Percentiles rank a stretch among this genome's conserved stretches.
Conservation (phyloP, 768 basidiomycete species). For the Pleurotus pulmonarius region DNA sequence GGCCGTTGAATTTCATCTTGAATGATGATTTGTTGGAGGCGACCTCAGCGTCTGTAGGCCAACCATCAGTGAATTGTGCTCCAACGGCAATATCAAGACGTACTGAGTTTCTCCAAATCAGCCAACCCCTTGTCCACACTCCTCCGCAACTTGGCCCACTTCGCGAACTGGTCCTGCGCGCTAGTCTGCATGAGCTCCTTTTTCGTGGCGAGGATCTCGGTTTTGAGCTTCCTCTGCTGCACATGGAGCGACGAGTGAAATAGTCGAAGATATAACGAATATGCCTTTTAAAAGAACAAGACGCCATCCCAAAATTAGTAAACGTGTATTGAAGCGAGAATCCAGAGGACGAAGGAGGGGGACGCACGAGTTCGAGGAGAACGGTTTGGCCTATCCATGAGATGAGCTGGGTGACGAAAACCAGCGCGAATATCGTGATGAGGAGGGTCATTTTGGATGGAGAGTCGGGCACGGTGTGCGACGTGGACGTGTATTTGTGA, state of each 20-base stretch:
- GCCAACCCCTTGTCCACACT: conserved; percentile 88
- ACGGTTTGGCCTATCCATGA: conserved; percentile 88
- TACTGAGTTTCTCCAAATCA: conserved; percentile 91
- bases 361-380: conserved; percentile 73
- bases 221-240: conserved; percentile 70
- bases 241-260: conserved; percentile 54
- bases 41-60: conserved; percentile 59
- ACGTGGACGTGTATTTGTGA: background rate
- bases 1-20: conserved; percentile 63
- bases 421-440: conserved; percentile 76
- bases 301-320: background rate
- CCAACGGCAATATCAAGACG: background rate
- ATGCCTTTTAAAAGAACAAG: conserved; percentile 47
- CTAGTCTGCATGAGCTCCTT: conserved; percentile 85
- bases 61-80: background rate
- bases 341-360: background rate
- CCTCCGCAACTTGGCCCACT: conserved; percentile 92
- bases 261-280: conserved; percentile 63
- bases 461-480: conserved; percentile 3
- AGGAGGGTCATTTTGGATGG: conserved; percentile 63
- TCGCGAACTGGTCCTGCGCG: conserved; percentile 96
- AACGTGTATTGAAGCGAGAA: conserved; percentile 3
- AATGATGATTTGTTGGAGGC: conserved; percentile 58
- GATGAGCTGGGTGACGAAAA: conserved; percentile 79
- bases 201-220: conserved; percentile 75